Percentiles rank a stretch among this genome's conserved stretches.
phyloP scores from a whole-genome alignment of 371 early-diverging fungal genomes.

The Rhizopus stolonifer region DNA sequence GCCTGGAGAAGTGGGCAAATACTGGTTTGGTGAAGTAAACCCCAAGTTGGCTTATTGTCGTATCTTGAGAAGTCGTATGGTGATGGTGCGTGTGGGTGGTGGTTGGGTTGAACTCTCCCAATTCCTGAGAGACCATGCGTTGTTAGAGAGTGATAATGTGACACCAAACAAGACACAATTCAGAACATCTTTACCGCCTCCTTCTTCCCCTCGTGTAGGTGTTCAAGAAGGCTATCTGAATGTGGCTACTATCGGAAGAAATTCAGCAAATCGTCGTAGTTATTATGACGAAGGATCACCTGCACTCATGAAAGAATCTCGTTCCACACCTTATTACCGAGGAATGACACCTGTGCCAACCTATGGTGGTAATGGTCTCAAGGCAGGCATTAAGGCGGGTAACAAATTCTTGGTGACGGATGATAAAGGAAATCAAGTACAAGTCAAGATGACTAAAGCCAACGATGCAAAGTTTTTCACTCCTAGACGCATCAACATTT shows the following conservation, averaged over 20 bases:
- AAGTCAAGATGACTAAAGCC: constrained; percentile 51
- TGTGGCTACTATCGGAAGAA: constrained; percentile 16
- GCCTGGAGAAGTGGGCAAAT: constrained; percentile 64
- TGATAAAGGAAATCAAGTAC: constrained; percentile 42
- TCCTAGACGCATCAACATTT: constrained; percentile 36
- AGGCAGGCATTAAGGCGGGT: constrained; percentile 50
- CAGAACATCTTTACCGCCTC: constrained; percentile 14
- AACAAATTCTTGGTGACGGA: constrained; percentile 50
- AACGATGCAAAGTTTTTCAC: constrained; percentile 39
- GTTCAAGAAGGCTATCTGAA: constrained; percentile 28
- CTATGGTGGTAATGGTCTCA: constrained; percentile 45
- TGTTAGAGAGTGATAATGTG: constrained; percentile 40
- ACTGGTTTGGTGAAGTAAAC: constrained; percentile 73
- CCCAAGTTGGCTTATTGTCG: constrained; percentile 75
- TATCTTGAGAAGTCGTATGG: constrained; percentile 64
- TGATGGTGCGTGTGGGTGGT: constrained; percentile 83
- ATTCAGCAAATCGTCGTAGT: constrained; percentile 6
- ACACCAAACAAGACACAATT: constrained; percentile 2
- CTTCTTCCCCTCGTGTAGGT: background rate
- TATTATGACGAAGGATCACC: constrained; percentile 8
- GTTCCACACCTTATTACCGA: constrained; percentile 40
- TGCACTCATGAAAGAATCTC: constrained; percentile 26
- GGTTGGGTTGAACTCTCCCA: constrained; percentile 76
- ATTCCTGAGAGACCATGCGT: constrained; percentile 45
- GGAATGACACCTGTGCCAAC: constrained; percentile 27